Base-by-base conservation (phyloP, 129 eudicot species). In the Saussurea involucrata region DNA sequence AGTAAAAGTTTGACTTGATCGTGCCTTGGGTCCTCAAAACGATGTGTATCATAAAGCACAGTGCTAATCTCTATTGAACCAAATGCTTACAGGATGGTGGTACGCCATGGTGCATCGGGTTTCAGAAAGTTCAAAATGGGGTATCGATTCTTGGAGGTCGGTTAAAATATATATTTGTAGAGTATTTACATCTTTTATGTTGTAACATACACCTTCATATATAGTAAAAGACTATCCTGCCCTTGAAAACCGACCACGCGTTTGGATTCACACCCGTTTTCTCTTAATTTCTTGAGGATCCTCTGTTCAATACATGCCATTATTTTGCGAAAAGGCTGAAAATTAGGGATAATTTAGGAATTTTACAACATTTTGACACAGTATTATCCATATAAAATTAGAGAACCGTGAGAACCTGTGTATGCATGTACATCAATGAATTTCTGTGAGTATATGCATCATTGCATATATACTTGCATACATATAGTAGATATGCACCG, bases 21-120 rank as follows among this genome's bases (percentile, higher is more conserved):
- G 49, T 40, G 49, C 2, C 49, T 40, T 49, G 60, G 60, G n/a
- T 66, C 49, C 20, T 22, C 4, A 61, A 29, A 18, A 29, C 8
- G 7, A 71, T 25, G 53, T 5, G 18, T 63, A 28, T 21, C 17
- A n/a, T 4, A n/a, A 32, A 9, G 40, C 60, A 8, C 10, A 27
- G 24, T 53, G 3, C 70, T 76, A 24, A 53, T 20, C 10, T 8
- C 25, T 5, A 6, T 67, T 73, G 49, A 53, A 37, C 69, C 79
- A 57, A 78, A 71, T 79, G 67, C 20, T 73, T 36, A 66, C 85
- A 95, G 99, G 99, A 92, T 71, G 97, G 92, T 69, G 94, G 87
- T 73, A 78, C 94, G 55, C 76, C 88, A 83, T 95, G 99, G 99
- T 95, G 99, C 85, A 83, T 95, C 55, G 99, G 99, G 61, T 95